phyloP scores from a whole-genome alignment of 2,329 filamentous ascomycete species.

The Xylaria sp. region DNA sequence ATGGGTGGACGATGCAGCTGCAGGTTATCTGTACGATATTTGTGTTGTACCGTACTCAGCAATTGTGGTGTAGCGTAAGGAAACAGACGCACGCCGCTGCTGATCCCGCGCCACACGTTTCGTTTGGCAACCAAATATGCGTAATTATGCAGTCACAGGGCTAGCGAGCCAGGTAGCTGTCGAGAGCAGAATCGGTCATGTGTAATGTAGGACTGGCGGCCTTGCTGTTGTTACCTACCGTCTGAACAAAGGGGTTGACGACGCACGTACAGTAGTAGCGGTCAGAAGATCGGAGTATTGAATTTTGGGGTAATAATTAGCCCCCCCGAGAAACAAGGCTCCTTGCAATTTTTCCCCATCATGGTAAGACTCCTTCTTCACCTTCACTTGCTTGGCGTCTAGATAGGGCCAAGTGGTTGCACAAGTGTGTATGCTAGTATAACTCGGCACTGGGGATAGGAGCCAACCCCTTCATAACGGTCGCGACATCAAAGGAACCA shows the following conservation, averaged over 20 bases:
- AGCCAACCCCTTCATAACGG: slow-evolving; percentile 11
- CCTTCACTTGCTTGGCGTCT: neutral
- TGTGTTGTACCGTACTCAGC: slow-evolving; percentile 8
- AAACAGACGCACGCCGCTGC: slow-evolving; percentile 12
- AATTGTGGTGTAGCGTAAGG: neutral
- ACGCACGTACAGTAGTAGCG: neutral
- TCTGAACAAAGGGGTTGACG: neutral
- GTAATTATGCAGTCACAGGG: slow-evolving; percentile 6
- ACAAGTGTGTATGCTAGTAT: neutral
- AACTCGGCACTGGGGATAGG: neutral
- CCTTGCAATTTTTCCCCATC: neutral
- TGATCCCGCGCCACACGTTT: slow-evolving; percentile 27
- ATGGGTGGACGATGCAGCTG: neutral
- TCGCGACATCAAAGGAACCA: slow-evolving; percentile 12
- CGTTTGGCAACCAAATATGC: slow-evolving; percentile 11
- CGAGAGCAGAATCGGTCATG: neutral
- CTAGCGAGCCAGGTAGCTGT: neutral
- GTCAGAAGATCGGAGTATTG: neutral
- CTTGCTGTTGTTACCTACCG: neutral
- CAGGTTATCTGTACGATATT: slow-evolving; percentile 17
- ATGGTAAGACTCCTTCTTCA: slow-evolving; percentile 5
- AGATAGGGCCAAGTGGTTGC: neutral
- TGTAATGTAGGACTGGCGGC: neutral
- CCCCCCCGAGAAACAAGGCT: neutral
- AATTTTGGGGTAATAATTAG: slow-evolving; percentile 4